Evolutionary conservation across 2,329 filamentous ascomycete species (phyloP), one percentile per base, ranked within the genome.

Genomic region (Zarea fungicola): DNA sequence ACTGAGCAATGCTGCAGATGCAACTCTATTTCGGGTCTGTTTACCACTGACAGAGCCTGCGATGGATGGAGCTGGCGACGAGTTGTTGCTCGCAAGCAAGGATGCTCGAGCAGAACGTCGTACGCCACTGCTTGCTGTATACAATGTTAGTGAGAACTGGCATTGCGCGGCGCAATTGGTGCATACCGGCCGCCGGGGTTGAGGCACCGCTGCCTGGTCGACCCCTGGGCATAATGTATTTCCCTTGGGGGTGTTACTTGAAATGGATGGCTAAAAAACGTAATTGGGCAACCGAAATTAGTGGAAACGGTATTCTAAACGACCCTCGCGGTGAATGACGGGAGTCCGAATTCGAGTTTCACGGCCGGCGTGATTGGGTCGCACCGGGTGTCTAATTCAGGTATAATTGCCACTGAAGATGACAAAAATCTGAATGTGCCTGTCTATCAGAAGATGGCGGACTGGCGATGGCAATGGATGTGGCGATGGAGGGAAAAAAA

Each of bases 1-100:
- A 39, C 58, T 65, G 19, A 10, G 23, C 6, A 39, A 25, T 16
- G 10, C 39, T 19, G 22, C 13, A 13, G 23, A 8, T 21, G 21
- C 23, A 32, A 16, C 19, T 6, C 31, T 37, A 18, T 31, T 29
- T 9, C 10, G 29, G 6, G 23, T 5, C n/a, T 11, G 29, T 29
- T 13, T 29, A 9, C 45, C 14, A 7, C 21, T 16, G 7, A 9
- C 5, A 4, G 39, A 37, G 6, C n/a, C 23, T 18, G 39, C 6
- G 6, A 31, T 18, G 4, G 46, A 49, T 19, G 48, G 42, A 9
- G 34, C 48, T 11, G 42, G 36, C 6, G 42, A 50, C 10, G 34
- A 26, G 19, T 50, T 46, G 22, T 16, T 41, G 42, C 48, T 50
- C 19, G 48, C 48, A n/a, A 28, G 29, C 6, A 45, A 29, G 19